Evolutionary conservation across 2,329 filamentous ascomycete genomes (phyloP).

Genomic region (Venturia aucupariae): DNA sequence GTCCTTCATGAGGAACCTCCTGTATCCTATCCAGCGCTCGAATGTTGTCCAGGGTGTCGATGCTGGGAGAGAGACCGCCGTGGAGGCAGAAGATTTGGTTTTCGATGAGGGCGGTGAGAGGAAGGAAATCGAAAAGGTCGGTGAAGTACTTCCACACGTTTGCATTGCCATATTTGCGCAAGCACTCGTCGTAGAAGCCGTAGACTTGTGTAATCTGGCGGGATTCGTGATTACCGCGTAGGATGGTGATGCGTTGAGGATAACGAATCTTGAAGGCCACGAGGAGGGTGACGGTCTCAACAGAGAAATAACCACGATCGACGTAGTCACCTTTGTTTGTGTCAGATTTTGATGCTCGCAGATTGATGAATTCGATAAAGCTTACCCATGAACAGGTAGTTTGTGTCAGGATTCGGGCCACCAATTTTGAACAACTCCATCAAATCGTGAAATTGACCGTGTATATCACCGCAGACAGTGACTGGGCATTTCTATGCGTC

Average conservation of each 20-base stretch:
- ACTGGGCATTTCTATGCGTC: conserved; percentile 76
- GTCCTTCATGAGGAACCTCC: conserved; percentile 68
- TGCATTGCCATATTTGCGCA: conserved; percentile 68
- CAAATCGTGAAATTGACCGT: conserved; percentile 96
- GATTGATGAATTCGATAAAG: conserved; percentile 11
- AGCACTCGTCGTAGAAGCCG: conserved; percentile 69
- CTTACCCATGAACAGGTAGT: conserved; percentile 98
- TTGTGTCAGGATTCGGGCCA: conserved; percentile 94
- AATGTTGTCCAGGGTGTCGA: conserved; percentile 66
- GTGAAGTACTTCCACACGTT: conserved; percentile 74
- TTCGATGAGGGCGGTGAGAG: conserved; percentile 63
- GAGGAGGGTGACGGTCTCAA: conserved; percentile 94
- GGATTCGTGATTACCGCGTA: conserved; percentile 82
- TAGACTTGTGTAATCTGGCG: conserved; percentile 72
- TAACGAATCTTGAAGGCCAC: conserved; percentile 97
- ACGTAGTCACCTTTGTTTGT: conserved; percentile 75
- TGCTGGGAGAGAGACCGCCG: conserved; percentile 62
- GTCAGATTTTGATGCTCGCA: not conserved
- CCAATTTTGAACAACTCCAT: conserved; percentile 99
- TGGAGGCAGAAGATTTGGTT: conserved; percentile 67
- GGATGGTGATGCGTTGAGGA: conserved; percentile 93
- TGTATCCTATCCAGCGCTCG: conserved; percentile 42
- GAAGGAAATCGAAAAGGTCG: conserved; percentile 69
- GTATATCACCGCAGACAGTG: conserved; percentile 97
- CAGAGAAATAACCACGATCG: conserved; percentile 96